phyloP scores from a whole-genome alignment of 768 basidiomycete genomes.

The Clavulina sp. region DNA sequence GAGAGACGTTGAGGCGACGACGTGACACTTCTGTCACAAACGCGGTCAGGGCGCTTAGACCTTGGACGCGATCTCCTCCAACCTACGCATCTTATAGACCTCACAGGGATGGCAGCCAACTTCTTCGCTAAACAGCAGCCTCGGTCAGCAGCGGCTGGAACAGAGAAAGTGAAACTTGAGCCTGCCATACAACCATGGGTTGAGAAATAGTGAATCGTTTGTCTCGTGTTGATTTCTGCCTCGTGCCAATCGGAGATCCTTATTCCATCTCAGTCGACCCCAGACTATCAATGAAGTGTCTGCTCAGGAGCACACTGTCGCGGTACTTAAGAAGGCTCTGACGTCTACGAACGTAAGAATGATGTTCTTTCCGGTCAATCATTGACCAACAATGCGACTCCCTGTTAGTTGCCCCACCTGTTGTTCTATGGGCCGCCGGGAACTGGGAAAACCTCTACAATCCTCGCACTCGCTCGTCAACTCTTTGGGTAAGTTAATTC shows the following conservation, averaged over 20 bases:
- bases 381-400: too few species aligned
- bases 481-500: slow-evolving; percentile 61
- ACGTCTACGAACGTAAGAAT: slow-evolving; percentile 70
- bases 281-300: slow-evolving; percentile 97
- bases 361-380: too few species aligned
- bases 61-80: too few species aligned
- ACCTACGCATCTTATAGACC: slow-evolving; percentile 52
- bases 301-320: slow-evolving; percentile 90
- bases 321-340: slow-evolving; percentile 78
- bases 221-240: neutral
- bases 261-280: slow-evolving; percentile 61
- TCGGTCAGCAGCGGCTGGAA: slow-evolving; percentile 29
- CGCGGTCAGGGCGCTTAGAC: too few species aligned
- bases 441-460: slow-evolving; percentile 96
- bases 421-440: slow-evolving; percentile 98
- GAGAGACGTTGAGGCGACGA: too few species aligned
- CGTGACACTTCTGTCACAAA: too few species aligned
- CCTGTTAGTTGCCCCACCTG: slow-evolving; percentile 87
- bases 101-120: slow-evolving; percentile 21
- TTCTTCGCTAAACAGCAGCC: slow-evolving; percentile 20
- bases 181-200: slow-evolving; percentile 79
- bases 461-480: slow-evolving; percentile 83
- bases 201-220: slow-evolving; percentile 73
- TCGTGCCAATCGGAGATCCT: neutral
- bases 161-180: too few species aligned